phyloP scores from a whole-genome alignment of 495 filamentous ascomycete genomes.

The Aspergillus biplanus region DNA sequence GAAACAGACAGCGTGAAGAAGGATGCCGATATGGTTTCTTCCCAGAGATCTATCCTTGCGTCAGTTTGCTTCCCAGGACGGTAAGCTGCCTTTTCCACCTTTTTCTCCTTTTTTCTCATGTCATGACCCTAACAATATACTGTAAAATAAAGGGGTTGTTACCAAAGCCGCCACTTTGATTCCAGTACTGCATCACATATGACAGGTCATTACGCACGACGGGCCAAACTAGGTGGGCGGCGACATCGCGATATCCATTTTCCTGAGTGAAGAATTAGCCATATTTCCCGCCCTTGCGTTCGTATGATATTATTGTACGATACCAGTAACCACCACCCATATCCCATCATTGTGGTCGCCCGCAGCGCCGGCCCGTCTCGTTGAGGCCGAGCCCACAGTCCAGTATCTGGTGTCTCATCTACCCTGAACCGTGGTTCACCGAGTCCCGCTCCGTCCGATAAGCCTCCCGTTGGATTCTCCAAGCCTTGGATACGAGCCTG shows the following conservation, averaged over 20 bases:
- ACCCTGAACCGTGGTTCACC: constrained; percentile 56
- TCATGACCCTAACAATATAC: no score
- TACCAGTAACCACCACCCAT: constrained; percentile 43
- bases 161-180: constrained; percentile 51
- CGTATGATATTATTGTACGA: no score
- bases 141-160: not conserved
- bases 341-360: constrained; percentile 60
- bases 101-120: not conserved
- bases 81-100: constrained; percentile 2
- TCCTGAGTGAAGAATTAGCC: constrained; percentile 18
- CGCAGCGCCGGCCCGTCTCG: constrained; percentile 71
- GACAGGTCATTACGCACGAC: constrained; percentile 67
- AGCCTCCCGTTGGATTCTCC: constrained; percentile 60
- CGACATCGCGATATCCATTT: constrained; percentile 34
- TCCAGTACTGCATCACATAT: constrained; percentile 77
- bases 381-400: constrained; percentile 72
- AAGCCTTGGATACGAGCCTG: constrained; percentile 66
- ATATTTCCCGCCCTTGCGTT: not conserved
- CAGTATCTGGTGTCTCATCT: constrained; percentile 63
- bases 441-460: constrained; percentile 49
- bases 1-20: constrained; percentile 64
- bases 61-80: not conserved
- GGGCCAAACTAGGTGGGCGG: constrained; percentile 56
- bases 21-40: constrained; percentile 64
- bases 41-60: constrained; percentile 62